Percentiles rank a stretch among this genome's conserved stretches.
Conservation (phyloP, 495 filamentous ascomycete species). For the Pseudomonodictys pantanalensis region DNA sequence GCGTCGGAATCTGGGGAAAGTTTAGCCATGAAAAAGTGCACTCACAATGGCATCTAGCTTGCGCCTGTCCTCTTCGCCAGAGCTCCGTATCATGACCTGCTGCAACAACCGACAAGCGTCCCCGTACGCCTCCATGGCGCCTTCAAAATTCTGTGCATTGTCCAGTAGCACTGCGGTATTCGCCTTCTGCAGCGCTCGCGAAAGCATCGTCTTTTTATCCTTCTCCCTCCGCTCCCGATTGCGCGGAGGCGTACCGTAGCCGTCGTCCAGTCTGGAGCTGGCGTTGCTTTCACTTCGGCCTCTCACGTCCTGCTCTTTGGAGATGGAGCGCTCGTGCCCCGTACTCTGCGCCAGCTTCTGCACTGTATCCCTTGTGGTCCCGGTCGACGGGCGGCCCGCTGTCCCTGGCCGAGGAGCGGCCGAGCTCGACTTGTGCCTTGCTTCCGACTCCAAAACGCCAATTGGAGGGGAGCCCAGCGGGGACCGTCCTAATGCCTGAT, state of each 20-base stretch:
- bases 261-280: constrained; percentile 32
- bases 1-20: constrained; percentile 11
- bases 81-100: constrained; percentile 79
- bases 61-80: constrained; percentile 73
- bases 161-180: constrained; percentile 93
- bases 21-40: constrained; percentile 28
- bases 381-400: constrained; percentile 8
- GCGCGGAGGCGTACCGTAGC: constrained; percentile 28
- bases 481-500: constrained; percentile 19
- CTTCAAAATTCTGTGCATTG: constrained; percentile 90
- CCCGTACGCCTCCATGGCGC: constrained; percentile 83
- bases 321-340: constrained; percentile 16
- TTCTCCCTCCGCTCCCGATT: constrained; percentile 38
- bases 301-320: constrained; percentile 19
- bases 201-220: constrained; percentile 82
- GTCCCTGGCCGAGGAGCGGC: constrained; percentile 12
- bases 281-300: constrained; percentile 29
- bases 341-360: constrained; percentile 10
- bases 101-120: constrained; percentile 85
- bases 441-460: constrained; percentile 28
- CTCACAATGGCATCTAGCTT: constrained; percentile 90
- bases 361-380: constrained; percentile 3
- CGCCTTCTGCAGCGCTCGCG: constrained; percentile 87
- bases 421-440: constrained; percentile 23
- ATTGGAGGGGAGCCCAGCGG: constrained; percentile 30